Conservation (phyloP, 257 asterid species). For the Eustoma russellianum region DNA sequence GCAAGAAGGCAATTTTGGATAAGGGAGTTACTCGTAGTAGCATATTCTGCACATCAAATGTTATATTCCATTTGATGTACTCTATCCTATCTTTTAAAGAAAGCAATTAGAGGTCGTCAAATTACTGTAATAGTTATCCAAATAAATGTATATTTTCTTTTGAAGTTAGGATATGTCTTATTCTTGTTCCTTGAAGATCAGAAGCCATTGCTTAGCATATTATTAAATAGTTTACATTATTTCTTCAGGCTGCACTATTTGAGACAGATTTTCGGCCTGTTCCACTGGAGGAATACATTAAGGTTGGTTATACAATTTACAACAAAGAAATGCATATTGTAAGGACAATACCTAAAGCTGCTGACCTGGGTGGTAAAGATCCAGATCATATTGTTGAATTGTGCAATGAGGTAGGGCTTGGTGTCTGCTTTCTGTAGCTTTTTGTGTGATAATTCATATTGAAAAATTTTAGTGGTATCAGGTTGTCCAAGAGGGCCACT, state of each 20-base stretch:
- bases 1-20: too few species aligned
- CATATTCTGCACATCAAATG: too few species aligned
- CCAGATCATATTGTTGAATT: constrained; percentile 94
- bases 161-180: not conserved
- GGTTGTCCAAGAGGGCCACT: constrained; percentile 99
- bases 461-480: constrained; percentile 22
- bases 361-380: constrained; percentile 85
- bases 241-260: constrained; percentile 77
- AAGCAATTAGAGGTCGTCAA: too few species aligned
- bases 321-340: constrained; percentile 71
- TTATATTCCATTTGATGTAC: too few species aligned
- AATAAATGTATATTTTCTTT: not conserved
- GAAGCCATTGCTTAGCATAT: constrained; percentile 2
- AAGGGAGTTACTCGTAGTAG: too few species aligned
- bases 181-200: not conserved
- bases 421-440: constrained; percentile 12
- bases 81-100: too few species aligned
- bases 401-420: constrained; percentile 76
- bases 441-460: constrained; percentile 15
- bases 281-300: constrained; percentile 87
- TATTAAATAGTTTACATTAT: not conserved
- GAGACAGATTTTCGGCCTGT: constrained; percentile 96
- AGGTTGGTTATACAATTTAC: constrained; percentile 71
- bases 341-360: constrained; percentile 59
- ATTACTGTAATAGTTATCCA: not conserved